These are phyloP conservation scores for Juglanconis juglandina DNA, from an alignment of 2,329 filamentous ascomycete species.

Conservation along the genomic window DNA sequence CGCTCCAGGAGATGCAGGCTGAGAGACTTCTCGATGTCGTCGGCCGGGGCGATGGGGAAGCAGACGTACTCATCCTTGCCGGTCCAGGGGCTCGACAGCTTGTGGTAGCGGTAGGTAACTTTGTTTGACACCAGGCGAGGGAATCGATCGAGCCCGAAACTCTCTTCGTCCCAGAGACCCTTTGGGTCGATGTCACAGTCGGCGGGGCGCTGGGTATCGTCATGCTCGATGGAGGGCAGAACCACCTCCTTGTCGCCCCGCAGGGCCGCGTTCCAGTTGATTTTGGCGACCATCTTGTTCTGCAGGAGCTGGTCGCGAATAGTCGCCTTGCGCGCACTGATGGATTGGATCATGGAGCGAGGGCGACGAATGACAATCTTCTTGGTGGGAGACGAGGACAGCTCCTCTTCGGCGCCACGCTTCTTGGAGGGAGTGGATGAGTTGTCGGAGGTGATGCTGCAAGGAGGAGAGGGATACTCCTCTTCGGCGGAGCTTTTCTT, in stretches of 20 bases:
- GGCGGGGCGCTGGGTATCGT: not conserved
- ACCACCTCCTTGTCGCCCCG: not conserved
- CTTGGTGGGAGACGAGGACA: not conserved
- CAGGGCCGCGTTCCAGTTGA: not conserved
- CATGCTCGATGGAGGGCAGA: too few species aligned
- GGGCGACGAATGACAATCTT: not conserved
- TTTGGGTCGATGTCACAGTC: not conserved
- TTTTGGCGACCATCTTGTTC: not conserved
- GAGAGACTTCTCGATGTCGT: constrained; percentile 16
- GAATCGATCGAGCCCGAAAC: constrained; percentile 1
- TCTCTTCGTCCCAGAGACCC: not conserved
- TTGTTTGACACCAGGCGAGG: constrained; percentile 5
- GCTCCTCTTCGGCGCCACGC: not conserved
- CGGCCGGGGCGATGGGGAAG: constrained; percentile 5
- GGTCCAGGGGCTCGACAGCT: not conserved
- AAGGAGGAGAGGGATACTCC: not conserved
- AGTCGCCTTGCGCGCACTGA: not conserved
- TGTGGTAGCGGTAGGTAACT: not conserved
- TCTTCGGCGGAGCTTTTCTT: not conserved
- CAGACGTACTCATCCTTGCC: not conserved
- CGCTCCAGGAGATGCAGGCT: not conserved
- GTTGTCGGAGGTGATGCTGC: not conserved
- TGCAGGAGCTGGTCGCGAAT: not conserved
- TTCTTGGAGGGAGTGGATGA: not conserved
- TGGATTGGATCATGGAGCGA: not conserved